Evolutionary conservation across 139 green algal genomes (phyloP).

Genomic region (Chloropicon primus): DNA sequence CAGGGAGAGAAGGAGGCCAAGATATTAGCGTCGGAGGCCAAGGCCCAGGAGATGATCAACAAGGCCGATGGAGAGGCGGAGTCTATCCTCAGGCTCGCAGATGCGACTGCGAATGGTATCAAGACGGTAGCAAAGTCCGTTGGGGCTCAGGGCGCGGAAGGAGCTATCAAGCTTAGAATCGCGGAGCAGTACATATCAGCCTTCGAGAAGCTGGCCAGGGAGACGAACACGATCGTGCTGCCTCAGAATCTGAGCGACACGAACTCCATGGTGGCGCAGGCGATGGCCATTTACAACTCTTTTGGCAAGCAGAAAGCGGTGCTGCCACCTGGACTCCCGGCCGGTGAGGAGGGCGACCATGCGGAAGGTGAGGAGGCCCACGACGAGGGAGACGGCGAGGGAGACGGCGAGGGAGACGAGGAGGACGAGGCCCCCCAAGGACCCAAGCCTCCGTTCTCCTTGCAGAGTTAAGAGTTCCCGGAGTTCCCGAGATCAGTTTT

Average conservation of each 20-base stretch:
- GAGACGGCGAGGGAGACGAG: neutral
- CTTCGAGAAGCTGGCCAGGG: conserved; percentile 76
- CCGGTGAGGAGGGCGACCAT: too few species aligned
- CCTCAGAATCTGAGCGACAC: conserved; percentile 54
- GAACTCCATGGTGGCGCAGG: conserved; percentile 69
- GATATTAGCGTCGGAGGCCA: conserved; percentile 76
- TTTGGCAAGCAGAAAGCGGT: too few species aligned
- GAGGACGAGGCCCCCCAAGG: neutral
- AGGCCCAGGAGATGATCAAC: conserved; percentile 69
- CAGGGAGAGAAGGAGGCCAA: conserved; percentile 66
- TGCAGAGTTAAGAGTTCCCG: neutral
- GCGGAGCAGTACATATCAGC: conserved; percentile 45
- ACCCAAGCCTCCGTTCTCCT: neutral
- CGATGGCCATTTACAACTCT: conserved; percentile 42
- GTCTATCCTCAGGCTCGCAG: conserved; percentile 44
- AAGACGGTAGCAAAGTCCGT: conserved; percentile 43
- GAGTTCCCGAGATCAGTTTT: too few species aligned
- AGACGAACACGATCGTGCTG: conserved; percentile 77
- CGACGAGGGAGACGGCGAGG: neutral
- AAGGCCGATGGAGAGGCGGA: conserved; percentile 54
- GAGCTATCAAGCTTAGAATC: conserved; percentile 58
- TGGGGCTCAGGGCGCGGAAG: conserved; percentile 24
- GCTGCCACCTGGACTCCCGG: too few species aligned
- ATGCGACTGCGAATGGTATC: conserved; percentile 53
- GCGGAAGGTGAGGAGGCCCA: neutral